These are phyloP conservation scores for Nosema muscidifuracis DNA, from an alignment of 371 early-diverging fungal species.

Conservation along the genomic window DNA sequence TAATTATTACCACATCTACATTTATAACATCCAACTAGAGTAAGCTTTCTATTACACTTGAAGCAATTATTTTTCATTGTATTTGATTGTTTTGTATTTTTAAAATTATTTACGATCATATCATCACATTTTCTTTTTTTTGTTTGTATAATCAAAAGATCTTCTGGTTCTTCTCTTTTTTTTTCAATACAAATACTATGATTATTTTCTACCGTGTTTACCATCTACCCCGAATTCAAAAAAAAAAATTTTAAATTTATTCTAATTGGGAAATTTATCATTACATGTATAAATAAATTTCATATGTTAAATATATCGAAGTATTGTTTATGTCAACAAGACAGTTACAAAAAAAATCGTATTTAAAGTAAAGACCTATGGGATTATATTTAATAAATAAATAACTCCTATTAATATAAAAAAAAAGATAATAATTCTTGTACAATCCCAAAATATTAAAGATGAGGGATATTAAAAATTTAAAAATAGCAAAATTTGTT, in stretches of 20 bases:
- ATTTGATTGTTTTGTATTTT: conserved; percentile 12
- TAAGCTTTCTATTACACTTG: conserved; percentile 56
- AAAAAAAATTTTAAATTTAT: conserved; percentile 28
- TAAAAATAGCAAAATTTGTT: conserved; percentile 58
- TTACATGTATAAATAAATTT: no score
- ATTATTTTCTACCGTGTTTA: conserved; percentile 8
- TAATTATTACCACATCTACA: conserved; percentile 61
- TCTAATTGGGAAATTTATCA: not conserved
- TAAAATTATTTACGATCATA: not conserved
- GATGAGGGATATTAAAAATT: not conserved
- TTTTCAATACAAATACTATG: not conserved
- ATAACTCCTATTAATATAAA: no score
- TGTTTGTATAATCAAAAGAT: not conserved
- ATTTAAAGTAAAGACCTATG: no score
- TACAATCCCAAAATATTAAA: no score
- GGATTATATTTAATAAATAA: no score
- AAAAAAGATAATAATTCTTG: no score
- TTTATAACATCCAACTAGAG: conserved; percentile 51
- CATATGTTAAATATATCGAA: no score
- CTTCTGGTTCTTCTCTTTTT: not conserved
- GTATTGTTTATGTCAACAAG: no score
- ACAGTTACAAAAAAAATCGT: no score
- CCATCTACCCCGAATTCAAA: not conserved
- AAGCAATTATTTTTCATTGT: conserved; percentile 34
- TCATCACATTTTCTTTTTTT: conserved; percentile 1